Evolutionary conservation across 2,329 filamentous ascomycete species (phyloP), one percentile per base, ranked within the genome.

Genomic region (Tolypocladium tundrense): DNA sequence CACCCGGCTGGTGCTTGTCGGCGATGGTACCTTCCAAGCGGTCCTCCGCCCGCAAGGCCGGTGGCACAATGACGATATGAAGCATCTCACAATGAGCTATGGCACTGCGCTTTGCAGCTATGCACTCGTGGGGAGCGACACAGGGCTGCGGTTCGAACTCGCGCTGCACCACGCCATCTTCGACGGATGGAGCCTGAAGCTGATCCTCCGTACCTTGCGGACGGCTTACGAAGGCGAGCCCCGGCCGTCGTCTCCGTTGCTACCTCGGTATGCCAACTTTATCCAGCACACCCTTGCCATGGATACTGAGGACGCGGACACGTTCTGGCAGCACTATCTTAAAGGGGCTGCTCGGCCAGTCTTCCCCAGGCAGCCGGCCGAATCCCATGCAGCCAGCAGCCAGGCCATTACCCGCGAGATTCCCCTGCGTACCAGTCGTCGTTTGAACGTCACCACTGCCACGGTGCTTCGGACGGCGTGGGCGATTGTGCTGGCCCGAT

Each of bases 1-100:
- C n/a, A 60, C 59, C 8, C 56, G 60, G 11, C 56, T 62, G 31
- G 40, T 62, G 31, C 41, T 48, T 3, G 13, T 45, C 5, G 48
- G 56, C 24, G 59, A 53, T 21, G 50, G 31, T 33, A 33, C 31
- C 31, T 33, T 33, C 31, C 31, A 33, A 10, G 31, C 31, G 40
- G 31, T 33, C 31, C 31, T 33, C 31, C 31, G 31, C 31, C 31
- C 31, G 31, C 31, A 33, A 33, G 31, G 31, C 31, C 31, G 31
- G 24, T 24, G 42, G 42, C 24, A 24, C 24, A n/a, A 33, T 33
- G 31, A 9, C 31, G 31, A 33, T 9, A 33, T 33, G 31, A 8
- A 33, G 31, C 7, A 9, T 9, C 42, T n/a, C 19, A 24, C 42
- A n/a, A 33, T 33, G 31, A 33, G 31, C 11, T 27, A 31, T 24